These are phyloP conservation scores for Phytophthora kernoviae DNA, from an alignment of 352 stramenopile species.

Conservation along the genomic window DNA sequence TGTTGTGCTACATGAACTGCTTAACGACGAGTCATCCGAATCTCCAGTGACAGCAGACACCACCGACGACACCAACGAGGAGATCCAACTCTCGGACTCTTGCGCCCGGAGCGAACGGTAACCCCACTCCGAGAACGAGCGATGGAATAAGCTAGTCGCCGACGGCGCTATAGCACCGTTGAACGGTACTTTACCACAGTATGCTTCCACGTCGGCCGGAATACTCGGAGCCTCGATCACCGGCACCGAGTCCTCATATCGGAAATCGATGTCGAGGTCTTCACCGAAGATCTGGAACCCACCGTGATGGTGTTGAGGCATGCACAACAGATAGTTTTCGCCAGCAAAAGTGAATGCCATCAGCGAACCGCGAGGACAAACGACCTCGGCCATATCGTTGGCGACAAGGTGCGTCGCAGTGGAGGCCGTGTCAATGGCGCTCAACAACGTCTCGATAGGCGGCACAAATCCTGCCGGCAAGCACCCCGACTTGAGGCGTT, in stretches of 20 bases:
- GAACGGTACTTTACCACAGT: conserved; percentile 15
- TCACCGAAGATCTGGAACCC: conserved; percentile 28
- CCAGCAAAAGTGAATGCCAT: conserved; percentile 29
- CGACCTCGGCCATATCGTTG: neutral
- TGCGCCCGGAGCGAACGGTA: conserved; percentile 15
- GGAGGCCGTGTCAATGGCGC: conserved; percentile 15
- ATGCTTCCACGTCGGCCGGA: conserved; percentile 1
- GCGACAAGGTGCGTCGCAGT: conserved; percentile 12
- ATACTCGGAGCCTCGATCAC: conserved; percentile 8
- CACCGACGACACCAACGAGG: conserved; percentile 4
- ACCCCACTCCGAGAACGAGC: conserved; percentile 14
- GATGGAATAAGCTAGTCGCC: neutral
- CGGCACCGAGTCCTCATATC: conserved; percentile 8
- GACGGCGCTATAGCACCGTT: neutral
- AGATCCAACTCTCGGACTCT: conserved; percentile 21
- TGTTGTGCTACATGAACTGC: conserved; percentile 34
- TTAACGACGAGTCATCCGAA: conserved; percentile 16
- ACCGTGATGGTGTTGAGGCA: neutral
- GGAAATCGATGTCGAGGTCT: conserved; percentile 28
- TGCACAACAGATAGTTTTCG: conserved; percentile 45
- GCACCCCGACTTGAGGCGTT: conserved; percentile 22
- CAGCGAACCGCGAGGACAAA: conserved; percentile 7
- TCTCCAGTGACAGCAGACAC: conserved; percentile 4
- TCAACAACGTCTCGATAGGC: conserved; percentile 23
- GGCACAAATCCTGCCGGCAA: conserved; percentile 22